Evolutionary conservation across 2,329 filamentous ascomycete genomes (phyloP).

Genomic region (Mariannaea sp.): DNA sequence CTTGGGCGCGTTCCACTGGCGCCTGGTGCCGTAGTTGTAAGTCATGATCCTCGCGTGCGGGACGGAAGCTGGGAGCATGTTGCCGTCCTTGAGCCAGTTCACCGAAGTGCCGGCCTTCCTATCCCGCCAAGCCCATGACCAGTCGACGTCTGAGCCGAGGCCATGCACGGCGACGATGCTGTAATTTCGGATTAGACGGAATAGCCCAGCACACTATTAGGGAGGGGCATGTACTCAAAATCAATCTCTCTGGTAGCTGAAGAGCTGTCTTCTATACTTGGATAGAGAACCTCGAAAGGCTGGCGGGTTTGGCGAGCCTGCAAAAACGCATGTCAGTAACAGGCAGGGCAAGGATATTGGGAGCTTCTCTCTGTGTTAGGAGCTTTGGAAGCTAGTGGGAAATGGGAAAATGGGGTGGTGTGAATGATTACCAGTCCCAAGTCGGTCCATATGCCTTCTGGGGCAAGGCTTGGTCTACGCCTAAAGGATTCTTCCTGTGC

Average conservation of each 20-base stretch:
- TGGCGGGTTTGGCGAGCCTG: not conserved
- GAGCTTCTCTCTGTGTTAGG: too few species aligned
- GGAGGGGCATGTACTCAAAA: not conserved
- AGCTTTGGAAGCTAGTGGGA: too few species aligned
- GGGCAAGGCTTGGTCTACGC: not conserved
- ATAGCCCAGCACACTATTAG: not conserved
- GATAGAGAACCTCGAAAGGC: not conserved
- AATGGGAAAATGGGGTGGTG: too few species aligned
- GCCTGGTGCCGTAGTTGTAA: slow-evolving; percentile 30
- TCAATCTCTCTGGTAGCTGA: not conserved
- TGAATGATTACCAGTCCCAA: not conserved
- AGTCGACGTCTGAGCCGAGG: slow-evolving; percentile 29
- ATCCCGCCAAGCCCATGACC: slow-evolving; percentile 29
- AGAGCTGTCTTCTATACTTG: not conserved
- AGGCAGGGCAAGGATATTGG: too few species aligned
- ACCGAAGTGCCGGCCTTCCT: slow-evolving; percentile 4
- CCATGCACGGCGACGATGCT: slow-evolving; percentile 32
- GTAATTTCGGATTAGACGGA: not conserved
- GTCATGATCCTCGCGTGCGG: slow-evolving; percentile 21
- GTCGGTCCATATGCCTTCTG: not conserved
- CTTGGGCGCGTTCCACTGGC: slow-evolving; percentile 26
- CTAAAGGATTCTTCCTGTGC: not conserved
- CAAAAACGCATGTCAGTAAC: not conserved
- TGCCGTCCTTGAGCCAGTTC: slow-evolving; percentile 26
- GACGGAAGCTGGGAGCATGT: slow-evolving; percentile 21